A percentile compares a stretch with the other conserved stretches of the same genome.
Evolutionary conservation across 1,139 yeast genomes (phyloP).

Genomic region (Suhomyces panamericanus): DNA sequence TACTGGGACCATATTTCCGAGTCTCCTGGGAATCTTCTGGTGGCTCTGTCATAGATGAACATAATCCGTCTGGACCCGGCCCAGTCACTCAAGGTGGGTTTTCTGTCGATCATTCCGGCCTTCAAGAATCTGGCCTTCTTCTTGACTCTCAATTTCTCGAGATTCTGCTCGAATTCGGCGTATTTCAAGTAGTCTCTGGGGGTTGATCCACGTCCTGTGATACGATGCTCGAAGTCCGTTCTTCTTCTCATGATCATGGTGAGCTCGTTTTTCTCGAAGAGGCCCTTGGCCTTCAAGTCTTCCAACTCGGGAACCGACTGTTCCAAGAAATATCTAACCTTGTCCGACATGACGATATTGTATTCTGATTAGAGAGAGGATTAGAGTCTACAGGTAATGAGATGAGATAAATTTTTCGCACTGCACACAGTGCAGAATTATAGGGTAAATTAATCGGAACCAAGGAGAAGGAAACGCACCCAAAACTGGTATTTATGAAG

Average conservation of each 20-base stretch:
- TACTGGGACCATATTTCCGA: conserved; percentile 77
- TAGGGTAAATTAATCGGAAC: too few relatives aligned
- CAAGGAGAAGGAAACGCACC: too few relatives aligned
- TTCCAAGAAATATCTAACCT: conserved; percentile 74
- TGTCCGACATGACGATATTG: conserved; percentile 56
- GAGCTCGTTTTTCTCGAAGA: conserved; percentile 79
- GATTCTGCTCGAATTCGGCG: conserved; percentile 75
- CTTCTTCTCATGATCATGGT: conserved; percentile 87
- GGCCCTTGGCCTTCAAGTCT: conserved; percentile 77
- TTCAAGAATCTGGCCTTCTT: conserved; percentile 63
- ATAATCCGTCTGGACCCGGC: conserved; percentile 81
- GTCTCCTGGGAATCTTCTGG: conserved; percentile 77
- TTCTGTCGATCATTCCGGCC: conserved; percentile 50
- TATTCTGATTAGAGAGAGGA: background rate
- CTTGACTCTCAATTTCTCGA: conserved; percentile 76
- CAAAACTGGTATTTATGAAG: too few relatives aligned
- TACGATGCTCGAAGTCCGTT: conserved; percentile 92
- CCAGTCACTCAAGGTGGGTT: conserved; percentile 77
- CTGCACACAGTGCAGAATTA: conserved; percentile 8
- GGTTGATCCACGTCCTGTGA: conserved; percentile 79
- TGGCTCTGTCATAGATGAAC: conserved; percentile 83
- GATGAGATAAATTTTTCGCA: conserved; percentile 9
- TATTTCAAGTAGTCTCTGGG: conserved; percentile 78
- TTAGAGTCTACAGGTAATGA: background rate
- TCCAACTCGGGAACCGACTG: conserved; percentile 91